Evolutionary conservation across 345 rosid species (phyloP), one percentile per base, ranked within the genome.

Genomic region (Stellera chamaejasme): DNA sequence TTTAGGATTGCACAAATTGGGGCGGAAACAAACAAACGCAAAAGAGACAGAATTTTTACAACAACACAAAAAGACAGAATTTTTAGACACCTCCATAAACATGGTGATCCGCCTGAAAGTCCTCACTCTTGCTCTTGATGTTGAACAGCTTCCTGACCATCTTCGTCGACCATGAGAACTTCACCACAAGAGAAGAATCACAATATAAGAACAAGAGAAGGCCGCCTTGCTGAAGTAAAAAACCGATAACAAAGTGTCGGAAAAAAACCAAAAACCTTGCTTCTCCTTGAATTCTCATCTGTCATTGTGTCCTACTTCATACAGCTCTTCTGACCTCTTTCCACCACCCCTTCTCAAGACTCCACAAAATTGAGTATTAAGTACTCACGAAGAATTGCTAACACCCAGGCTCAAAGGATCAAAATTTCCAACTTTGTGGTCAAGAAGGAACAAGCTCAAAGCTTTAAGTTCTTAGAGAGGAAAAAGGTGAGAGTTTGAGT

Each of bases 81-180:
- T 19, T 19, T 19, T 47, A 59, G 71, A 36, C 62, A 89, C 97
- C 95, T 75, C 75, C 79, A 64, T 72, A 63, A 68, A 66, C 71
- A 69, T 74, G 73, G 58, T 63, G 83, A 69, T 92, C 95, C n/a
- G 99, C 89, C 66, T 86, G 91, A 69, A 83, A 86, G 49, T 84
- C 87, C 69, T 87, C 94, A 39, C 60, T 71, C 79, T 93, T 93
- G 85, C 90, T 77, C 82, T 77, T 87, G 84, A 93, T 75, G 72
- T 89, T 93, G 72, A 89, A 89, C 90, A 79, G 75, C 76, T 89
- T 93, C 66, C 94, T 84, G 69, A 82, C 87, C 85, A 88, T 79
- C 74, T 79, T 89, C 70, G 84, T 89, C 55, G 99, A 81, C 97
- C 99, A 93, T 16, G 99, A 83, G 69, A 93, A 72, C 99, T 93